Base-by-base conservation (phyloP, 2,329 filamentous ascomycete species). In the Anthostomella pinea region DNA sequence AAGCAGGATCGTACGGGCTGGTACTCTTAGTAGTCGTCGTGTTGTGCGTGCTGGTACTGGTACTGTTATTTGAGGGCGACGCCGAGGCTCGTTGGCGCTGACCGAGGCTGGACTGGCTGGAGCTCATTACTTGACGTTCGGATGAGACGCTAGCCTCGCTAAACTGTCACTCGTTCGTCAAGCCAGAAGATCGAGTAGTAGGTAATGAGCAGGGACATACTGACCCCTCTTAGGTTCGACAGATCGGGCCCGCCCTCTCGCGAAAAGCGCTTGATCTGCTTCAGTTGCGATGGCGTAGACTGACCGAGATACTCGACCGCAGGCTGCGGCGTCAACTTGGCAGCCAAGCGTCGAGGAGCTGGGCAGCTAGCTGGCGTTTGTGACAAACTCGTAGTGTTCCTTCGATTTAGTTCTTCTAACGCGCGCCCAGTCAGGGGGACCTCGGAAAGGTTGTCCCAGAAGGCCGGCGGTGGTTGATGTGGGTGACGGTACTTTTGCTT, bases 391-490 rank as follows among this genome's bases (percentile, higher is more conserved):
- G 21, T 14, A 27, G 15, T 15, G 17, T 15, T 27, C 20, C 38
- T 31, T 15, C 38, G 30, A 8, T 41, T 23, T 20, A 35, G 27
- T 24, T 34, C 38, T 17, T 13, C 14, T 18, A 35, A 28, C 22
- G 33, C 21, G 20, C 27, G 23, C 21, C 19, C 17, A 6, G 25
- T 41, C 2, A 41, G 15, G 8, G 27, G 30, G 11, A 30, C 27
- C 20, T 35, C 13, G 19, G 38, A 41, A 5, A 44, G 22, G 11
- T 17, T 26, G n/a, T 35, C 34, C 37, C 41, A 43, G n/a, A 43
- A 39, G 28, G 25, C 27, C 7, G 28, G 28, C 18, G 23, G 33
- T 7, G 21, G 35, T 21, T 13, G 15, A 13, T 16, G 20, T 5
- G 35, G 28, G 18, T 19, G 22, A 3, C 11, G n/a, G 20, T 3